Percentiles rank a stretch among this genome's conserved stretches.
Conservation (phyloP, 805 yeast genomes). For the Torulaspora delbrueckii region DNA sequence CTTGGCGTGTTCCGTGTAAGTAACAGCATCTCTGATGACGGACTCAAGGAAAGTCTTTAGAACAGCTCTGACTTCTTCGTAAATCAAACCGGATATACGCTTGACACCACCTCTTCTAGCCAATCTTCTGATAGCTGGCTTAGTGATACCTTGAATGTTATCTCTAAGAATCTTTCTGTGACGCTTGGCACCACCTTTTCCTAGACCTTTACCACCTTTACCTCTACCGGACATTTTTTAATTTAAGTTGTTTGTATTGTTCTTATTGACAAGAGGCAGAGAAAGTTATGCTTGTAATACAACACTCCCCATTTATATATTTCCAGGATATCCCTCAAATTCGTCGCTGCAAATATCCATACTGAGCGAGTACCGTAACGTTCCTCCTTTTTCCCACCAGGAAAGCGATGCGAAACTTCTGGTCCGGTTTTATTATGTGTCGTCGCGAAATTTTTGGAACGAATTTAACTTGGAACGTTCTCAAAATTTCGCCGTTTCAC, state of each 20-base stretch:
- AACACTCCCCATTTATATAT: neutral
- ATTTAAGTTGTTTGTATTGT: conserved; percentile 10
- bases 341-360: conserved; percentile 8
- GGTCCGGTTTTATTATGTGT: conserved; percentile 15
- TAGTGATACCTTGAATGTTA: conserved; percentile 99
- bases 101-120: conserved; percentile 99
- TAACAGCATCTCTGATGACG: conserved; percentile 98
- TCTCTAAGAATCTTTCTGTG: conserved; percentile 99
- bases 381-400: conserved; percentile 13
- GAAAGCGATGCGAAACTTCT: conserved; percentile 15
- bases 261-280: conserved; percentile 3
- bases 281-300: neutral
- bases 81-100: conserved; percentile 98
- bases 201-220: conserved; percentile 99
- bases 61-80: conserved; percentile 98
- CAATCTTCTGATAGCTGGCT: conserved; percentile 99
- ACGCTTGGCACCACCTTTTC: conserved; percentile 99
- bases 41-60: conserved; percentile 92
- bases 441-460: conserved; percentile 24
- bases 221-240: conserved; percentile 94
- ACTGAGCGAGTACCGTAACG: conserved; percentile 3
- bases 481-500: conserved; percentile 14
- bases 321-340: neutral
- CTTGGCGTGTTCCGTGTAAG: conserved; percentile 99
- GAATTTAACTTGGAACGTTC: conserved; percentile 4